Conservation (phyloP, 208 protist species). For the Porcisia deanei region DNA sequence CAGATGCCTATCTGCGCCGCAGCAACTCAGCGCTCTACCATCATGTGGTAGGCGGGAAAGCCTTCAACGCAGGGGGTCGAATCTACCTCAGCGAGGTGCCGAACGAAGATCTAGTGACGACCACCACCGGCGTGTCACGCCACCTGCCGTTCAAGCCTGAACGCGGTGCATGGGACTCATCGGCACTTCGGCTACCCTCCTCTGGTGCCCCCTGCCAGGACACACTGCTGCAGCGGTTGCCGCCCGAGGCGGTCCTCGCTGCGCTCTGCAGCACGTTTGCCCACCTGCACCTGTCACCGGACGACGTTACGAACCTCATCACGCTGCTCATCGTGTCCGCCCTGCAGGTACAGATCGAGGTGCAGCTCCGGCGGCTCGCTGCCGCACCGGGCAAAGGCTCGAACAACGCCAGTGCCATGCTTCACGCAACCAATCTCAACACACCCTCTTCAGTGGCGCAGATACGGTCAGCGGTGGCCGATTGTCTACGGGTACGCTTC, state of each 20-base stretch:
- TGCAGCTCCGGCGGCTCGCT: constrained; percentile 6
- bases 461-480: constrained; percentile 7
- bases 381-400: neutral
- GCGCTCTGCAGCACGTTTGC: constrained; percentile 37
- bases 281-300: constrained; percentile 46
- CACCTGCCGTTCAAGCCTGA: neutral
- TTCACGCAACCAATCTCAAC: neutral
- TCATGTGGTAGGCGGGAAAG: neutral
- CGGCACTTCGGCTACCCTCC: neutral
- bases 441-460: constrained; percentile 8
- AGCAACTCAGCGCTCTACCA: neutral
- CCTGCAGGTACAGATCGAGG: constrained; percentile 42
- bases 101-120: neutral
- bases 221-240: constrained; percentile 9
- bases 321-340: constrained; percentile 37
- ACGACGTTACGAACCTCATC: constrained; percentile 36
- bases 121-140: neutral
- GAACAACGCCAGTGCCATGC: neutral
- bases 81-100: neutral
- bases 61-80: neutral
- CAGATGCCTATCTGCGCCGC: neutral
- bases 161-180: neutral
- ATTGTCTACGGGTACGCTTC: constrained; percentile 7
- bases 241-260: constrained; percentile 22
- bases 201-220: neutral